These are phyloP conservation scores for Graphiopsis chlorocephala DNA, from an alignment of 2,329 filamentous ascomycete species.

Conservation along the genomic window DNA sequence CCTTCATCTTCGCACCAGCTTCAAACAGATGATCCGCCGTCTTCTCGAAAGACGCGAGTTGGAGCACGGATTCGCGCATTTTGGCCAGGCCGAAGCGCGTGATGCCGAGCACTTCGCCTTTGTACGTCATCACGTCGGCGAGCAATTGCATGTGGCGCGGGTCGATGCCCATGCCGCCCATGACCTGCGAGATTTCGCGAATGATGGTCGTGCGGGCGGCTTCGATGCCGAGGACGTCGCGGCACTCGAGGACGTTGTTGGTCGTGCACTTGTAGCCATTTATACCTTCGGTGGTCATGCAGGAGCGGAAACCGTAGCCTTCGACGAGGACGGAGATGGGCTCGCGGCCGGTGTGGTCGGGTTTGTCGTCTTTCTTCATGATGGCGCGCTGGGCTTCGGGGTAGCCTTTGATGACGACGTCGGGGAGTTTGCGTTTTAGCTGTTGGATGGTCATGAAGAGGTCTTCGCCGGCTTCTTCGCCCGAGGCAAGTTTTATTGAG, in stretches of 20 bases:
- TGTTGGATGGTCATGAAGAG: slow-evolving; percentile 78
- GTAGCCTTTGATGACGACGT: slow-evolving; percentile 86
- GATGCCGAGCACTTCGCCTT: slow-evolving; percentile 93
- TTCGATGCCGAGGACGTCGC: slow-evolving; percentile 88
- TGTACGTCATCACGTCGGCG: slow-evolving; percentile 98
- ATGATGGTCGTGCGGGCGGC: slow-evolving; percentile 88
- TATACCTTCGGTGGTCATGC: slow-evolving; percentile 92
- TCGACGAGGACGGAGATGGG: slow-evolving; percentile 69
- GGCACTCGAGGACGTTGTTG: slow-evolving; percentile 89
- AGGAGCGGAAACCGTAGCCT: slow-evolving; percentile 84
- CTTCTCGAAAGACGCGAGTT: slow-evolving; percentile 96
- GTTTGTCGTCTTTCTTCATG: slow-evolving; percentile 72
- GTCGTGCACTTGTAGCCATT: slow-evolving; percentile 70
- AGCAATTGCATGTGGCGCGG: slow-evolving; percentile 96
- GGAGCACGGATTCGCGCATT: slow-evolving; percentile 90
- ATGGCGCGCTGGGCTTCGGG: slow-evolving; percentile 81
- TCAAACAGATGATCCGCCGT: slow-evolving; percentile 97
- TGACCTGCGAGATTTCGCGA: slow-evolving; percentile 81
- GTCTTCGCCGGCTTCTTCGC: slow-evolving; percentile 55
- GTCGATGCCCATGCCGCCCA: slow-evolving; percentile 93
- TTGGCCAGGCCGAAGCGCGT: slow-evolving; percentile 94
- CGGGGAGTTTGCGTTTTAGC: slow-evolving; percentile 76
- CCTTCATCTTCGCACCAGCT: slow-evolving; percentile 87
- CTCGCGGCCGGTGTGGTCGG: slow-evolving; percentile 62
- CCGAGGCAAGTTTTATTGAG: slow-evolving; percentile 37